Evolutionary conservation across 495 filamentous ascomycete species (phyloP), one percentile per base, ranked within the genome.

Genomic region (Penicillium canariense): DNA sequence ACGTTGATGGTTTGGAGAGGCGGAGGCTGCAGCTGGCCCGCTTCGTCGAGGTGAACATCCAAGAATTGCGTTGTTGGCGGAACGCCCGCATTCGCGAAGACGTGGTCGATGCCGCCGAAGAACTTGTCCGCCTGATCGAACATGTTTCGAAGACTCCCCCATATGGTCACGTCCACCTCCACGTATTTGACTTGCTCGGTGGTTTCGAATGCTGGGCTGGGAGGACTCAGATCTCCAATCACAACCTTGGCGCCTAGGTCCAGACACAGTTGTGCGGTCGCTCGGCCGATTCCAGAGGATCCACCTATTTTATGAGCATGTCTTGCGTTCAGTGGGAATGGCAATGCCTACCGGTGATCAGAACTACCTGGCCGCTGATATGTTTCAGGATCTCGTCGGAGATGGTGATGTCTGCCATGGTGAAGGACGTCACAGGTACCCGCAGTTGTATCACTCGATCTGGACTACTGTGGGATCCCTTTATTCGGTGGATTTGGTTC

Each of bases 51-150:
- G 15, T 67, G 72, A 15, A 73, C 58, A 8, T 67, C 70, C 10
- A 76, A 55, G 54, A 78, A 77, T 46, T 74, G 61, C 2, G 61
- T 62, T 0, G 58, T 67, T 5, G 72, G 72, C 5, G 59, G 59
- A 14, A 80, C 59, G 14, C 79, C 79, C 4, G 79, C 79, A 39
- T 78, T 79, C 30, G 77, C 77, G 30, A 81, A 73, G 17, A 79
- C 78, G 48, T 75, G 69, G 54, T 82, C 79, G 28, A 82, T 76
- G 4, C 66, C 70, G 6, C 75, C 72, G 54, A 71, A 74, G 17
- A 49, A 59, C 15, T 70, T 48, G 20, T 69, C 59, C 3, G 72
- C 68, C 20, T 67, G 49, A 31, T 67, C 65, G 61, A 80, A 82
- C 12, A 79, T 52, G 7, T 54, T 59, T 27, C 63, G 61, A 14